These are phyloP conservation scores for Trichocomaceae sp. DNA, from an alignment of 2,329 filamentous ascomycete genomes.

Conservation along the genomic window DNA sequence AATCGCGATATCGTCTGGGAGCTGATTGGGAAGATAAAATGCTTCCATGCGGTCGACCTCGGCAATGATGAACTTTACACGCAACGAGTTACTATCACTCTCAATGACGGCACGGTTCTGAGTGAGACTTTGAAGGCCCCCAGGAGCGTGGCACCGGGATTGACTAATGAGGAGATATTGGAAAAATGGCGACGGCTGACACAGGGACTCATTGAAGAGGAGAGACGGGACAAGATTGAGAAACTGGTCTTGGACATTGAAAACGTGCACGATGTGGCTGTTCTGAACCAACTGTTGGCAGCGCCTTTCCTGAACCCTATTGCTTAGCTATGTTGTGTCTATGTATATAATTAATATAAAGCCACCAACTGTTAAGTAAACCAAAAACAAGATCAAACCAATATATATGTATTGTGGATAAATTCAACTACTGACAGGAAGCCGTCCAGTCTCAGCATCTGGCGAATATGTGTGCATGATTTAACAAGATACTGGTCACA, in stretches of 20 bases:
- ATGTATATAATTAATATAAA: background rate
- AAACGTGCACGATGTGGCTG: conserved; percentile 19
- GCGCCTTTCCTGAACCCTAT: conserved; percentile 4
- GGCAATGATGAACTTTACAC: conserved; percentile 8
- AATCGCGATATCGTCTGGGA: conserved; percentile 33
- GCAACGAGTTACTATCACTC: conserved; percentile 19
- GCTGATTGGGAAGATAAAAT: conserved; percentile 26
- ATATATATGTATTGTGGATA: too few relatives aligned
- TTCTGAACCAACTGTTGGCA: conserved; percentile 16
- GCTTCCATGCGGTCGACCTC: conserved; percentile 15
- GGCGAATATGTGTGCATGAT: too few relatives aligned
- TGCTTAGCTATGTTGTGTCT: background rate
- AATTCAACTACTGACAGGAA: too few relatives aligned
- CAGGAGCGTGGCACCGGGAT: conserved; percentile 26
- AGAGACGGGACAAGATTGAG: conserved; percentile 23
- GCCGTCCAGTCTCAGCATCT: too few relatives aligned
- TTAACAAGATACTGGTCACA: too few relatives aligned
- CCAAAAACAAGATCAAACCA: too few relatives aligned
- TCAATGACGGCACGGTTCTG: conserved; percentile 19
- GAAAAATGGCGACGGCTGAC: conserved; percentile 31
- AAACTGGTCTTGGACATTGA: conserved; percentile 26
- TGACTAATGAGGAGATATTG: conserved; percentile 34
- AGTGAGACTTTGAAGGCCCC: conserved; percentile 20
- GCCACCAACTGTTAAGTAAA: too few relatives aligned
- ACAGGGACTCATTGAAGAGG: conserved; percentile 24